A percentile compares a stretch with the other conserved stretches of the same genome.
These are phyloP conservation scores for Chytridium lagenaria DNA, from an alignment of 371 early-diverging fungal genomes.

Conservation along the genomic window DNA sequence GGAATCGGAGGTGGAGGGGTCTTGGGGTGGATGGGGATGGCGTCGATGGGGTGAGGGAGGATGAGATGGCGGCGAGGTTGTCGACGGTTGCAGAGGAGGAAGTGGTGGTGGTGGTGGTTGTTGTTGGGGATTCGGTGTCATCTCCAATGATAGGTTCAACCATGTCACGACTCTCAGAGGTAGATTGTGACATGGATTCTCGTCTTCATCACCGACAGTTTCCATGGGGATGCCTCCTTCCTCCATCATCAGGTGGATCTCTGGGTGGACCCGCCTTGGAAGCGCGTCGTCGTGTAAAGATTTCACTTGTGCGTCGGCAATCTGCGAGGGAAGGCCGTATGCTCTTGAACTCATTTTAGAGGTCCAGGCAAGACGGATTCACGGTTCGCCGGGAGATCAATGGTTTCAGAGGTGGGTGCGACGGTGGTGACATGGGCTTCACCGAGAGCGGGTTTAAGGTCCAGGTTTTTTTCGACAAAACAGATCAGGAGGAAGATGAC, in stretches of 20 bases:
- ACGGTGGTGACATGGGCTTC: conserved; percentile 17
- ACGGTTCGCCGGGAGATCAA: conserved; percentile 21
- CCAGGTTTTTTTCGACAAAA: conserved; percentile 72
- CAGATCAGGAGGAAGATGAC: conserved; percentile 60
- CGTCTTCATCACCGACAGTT: background rate
- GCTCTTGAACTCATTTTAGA: conserved; percentile 35
- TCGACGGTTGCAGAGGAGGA: background rate
- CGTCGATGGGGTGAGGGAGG: background rate
- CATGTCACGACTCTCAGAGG: no score
- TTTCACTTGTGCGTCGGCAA: conserved; percentile 7
- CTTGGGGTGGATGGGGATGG: background rate
- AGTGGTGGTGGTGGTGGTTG: no score
- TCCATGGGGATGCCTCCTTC: background rate
- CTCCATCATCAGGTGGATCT: background rate
- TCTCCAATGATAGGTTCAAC: no score
- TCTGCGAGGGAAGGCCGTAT: conserved; percentile 35
- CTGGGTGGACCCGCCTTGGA: background rate
- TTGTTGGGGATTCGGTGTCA: background rate
- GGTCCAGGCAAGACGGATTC: conserved; percentile 22
- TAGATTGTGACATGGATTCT: no score
- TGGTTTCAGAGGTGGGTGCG: background rate
- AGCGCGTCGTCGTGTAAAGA: conserved; percentile 7
- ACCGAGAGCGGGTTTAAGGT: conserved; percentile 44
- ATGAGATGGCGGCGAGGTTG: background rate
- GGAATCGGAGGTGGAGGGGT: background rate